Conservation (phyloP, 306 rosid genomes). For the Malus asiatica region DNA sequence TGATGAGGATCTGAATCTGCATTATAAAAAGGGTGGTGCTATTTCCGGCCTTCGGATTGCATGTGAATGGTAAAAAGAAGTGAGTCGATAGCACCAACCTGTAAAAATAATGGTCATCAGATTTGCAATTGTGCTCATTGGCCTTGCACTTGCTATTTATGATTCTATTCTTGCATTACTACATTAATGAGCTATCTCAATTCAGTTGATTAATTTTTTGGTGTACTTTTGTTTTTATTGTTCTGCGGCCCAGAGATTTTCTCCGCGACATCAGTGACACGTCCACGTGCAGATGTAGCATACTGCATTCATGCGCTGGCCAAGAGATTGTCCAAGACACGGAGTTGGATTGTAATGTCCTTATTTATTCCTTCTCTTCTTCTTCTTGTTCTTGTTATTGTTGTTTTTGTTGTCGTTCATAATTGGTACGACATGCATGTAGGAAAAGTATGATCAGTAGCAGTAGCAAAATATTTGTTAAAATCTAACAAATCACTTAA, state of each 20-base stretch:
- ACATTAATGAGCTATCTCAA: not conserved
- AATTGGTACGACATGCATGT: not conserved
- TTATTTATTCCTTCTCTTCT: not conserved
- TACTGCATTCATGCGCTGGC: constrained; percentile 76
- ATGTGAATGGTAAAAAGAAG: too few species aligned
- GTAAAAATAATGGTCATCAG: not conserved
- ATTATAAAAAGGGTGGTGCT: not conserved
- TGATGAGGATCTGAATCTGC: not conserved
- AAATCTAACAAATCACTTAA: constrained; percentile 1
- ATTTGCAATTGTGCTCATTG: not conserved
- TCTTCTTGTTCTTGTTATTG: not conserved
- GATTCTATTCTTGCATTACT: not conserved
- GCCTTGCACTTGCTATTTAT: not conserved
- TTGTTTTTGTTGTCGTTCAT: not conserved
- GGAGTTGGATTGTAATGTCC: constrained; percentile 69
- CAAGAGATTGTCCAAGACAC: constrained; percentile 74
- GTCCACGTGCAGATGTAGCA: constrained; percentile 84
- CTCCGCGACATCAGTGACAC: constrained; percentile 64
- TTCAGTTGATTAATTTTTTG: not conserved
- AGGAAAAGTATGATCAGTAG: not conserved
- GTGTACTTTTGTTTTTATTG: not conserved
- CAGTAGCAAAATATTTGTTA: not conserved
- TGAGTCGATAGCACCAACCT: too few species aligned
- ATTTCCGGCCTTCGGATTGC: too few species aligned
- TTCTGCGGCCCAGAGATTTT: constrained; percentile 44